Evolutionary conservation across 225 moss, liverwort and hornwort species (phyloP), one percentile per base, ranked within the genome.

Genomic region (Physcomitrellopsis africana): DNA sequence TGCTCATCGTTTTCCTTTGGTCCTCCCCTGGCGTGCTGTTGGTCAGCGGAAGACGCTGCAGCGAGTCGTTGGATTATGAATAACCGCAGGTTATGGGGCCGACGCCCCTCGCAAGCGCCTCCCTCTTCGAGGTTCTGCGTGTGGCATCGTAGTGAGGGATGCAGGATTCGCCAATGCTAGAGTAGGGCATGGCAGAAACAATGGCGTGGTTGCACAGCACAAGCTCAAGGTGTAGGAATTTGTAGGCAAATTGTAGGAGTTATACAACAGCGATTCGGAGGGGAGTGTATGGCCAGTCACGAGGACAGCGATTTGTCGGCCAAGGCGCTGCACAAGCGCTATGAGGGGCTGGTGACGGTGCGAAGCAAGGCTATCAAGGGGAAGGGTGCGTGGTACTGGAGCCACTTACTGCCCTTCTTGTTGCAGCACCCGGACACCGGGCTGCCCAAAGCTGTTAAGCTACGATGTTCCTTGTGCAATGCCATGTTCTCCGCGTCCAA

Each of bases 401-500:
- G 89, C 15, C 94, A 95, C 85, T 83, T 95, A 45, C 79, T 89
- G 68, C 94, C 94, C 47, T 77, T 95, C 49, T 74, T 95, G 51
- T 83, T 95, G 24, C 86, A 83, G 51, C 89, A 92, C 45, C 89
- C 89, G 9, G 94, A 92, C 55, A 86, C 94, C 11, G 94, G 92
- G 9, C 66, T 82, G 24, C 91, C 94, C 14, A 95, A 95, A 57
- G 94, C 94, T n/a, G 94, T 95, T 29, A 95, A 95, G 83, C 80
- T 95, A 37, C 87, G 94, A 68, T 95, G 94, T 83, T 91, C 91
- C 43, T 82, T 95, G 7, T 95, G 94, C 92, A 95, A 88, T 86
- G 94, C 94, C 63, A 91, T 89, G 94, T 95, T 95, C 75, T 95
- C 94, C 48, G 94, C 94, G 68, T 92, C 92, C 74, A 95, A 95